Base-by-base conservation (phyloP, 495 filamentous ascomycete genomes). In the Lophium mytilinum region DNA sequence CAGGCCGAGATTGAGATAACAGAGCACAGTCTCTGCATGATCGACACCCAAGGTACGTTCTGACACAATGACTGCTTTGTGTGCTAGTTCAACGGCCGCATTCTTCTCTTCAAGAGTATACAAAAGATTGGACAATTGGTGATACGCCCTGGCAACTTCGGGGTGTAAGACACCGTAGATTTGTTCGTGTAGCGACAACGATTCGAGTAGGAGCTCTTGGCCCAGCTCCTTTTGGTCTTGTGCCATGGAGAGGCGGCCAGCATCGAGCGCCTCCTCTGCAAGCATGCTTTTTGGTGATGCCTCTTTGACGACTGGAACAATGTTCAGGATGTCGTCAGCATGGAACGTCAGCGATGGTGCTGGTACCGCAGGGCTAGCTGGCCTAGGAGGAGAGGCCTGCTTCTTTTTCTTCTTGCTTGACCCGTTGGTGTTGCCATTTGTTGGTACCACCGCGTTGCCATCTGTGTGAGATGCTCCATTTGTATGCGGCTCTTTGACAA, bases 121-220 rank as follows among this genome's bases (percentile, higher is more conserved):
- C 74, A 95, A 96, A 42, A 97, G 78, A 80, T 93, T 94, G 7
- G 94, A 95, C 33, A 99, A 78, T 39, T 86, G 87, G 71, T 94
- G 88, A 75, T 99, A 99, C 36, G 95, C 84, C 69, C 92, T 83
- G 53, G 92, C 91, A 62, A 97, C 91, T 72, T 99, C 94, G 10
- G 94, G 90, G 69, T 99, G 94, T 19, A 99, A 79, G 40, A 96
- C 90, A 55, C 94, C 94, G 66, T 99, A 99, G 66, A 99, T 96
- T 72, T 99, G 94, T 74, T 99, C 94, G 66, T 99, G 90, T 34
- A 99, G 78, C 46, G 93, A 95, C 58, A 99, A 77, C 18, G 90
- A 95, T 69, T 99, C 94, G 45, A 97, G 76, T 37, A 99, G 81
- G 50, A 99, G 82, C 69, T 97, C 93, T 74, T 96, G 92, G 50